These are phyloP conservation scores for Xenoacremonium recifei DNA, from an alignment of 2,329 filamentous ascomycete species.

Conservation along the genomic window DNA sequence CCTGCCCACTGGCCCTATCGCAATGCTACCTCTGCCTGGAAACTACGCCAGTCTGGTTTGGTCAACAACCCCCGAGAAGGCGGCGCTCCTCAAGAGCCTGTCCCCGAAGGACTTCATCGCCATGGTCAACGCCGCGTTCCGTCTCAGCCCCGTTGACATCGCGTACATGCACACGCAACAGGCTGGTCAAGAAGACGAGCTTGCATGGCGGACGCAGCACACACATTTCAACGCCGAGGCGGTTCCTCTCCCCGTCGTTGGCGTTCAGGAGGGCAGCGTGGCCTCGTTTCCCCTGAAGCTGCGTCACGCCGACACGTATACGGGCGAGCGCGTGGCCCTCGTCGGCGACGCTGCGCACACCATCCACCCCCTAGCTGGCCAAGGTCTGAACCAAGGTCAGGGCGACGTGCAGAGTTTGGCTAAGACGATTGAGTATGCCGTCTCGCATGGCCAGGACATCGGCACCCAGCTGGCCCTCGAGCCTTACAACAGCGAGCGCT, in stretches of 20 bases:
- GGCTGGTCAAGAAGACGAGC: conserved; percentile 66
- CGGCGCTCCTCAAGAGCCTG: conserved; percentile 75
- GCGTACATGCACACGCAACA: conserved; percentile 72
- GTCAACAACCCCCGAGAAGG: conserved; percentile 84
- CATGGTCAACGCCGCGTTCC: conserved; percentile 92
- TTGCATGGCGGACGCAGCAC: conserved; percentile 79
- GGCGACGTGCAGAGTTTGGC: conserved; percentile 82
- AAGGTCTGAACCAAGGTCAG: conserved; percentile 91
- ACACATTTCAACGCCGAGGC: conserved; percentile 53
- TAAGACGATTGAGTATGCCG: conserved; percentile 70
- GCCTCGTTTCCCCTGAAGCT: conserved; percentile 90
- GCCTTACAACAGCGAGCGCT: conserved; percentile 76
- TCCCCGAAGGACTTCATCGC: conserved; percentile 71
- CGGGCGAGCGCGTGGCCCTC: conserved; percentile 83
- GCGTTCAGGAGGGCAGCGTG: conserved; percentile 74
- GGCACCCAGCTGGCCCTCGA: conserved; percentile 78
- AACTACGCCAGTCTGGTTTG: conserved; percentile 85
- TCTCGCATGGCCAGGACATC: conserved; percentile 83
- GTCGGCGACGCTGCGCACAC: conserved; percentile 95
- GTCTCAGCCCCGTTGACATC: conserved; percentile 75
- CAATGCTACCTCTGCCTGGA: conserved; percentile 84
- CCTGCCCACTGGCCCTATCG: conserved; percentile 86
- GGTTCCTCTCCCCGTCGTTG: conserved; percentile 65
- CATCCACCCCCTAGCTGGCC: conserved; percentile 89
- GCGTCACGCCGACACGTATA: conserved; percentile 92